Percentiles rank a stretch among this genome's conserved stretches.
phyloP scores from a whole-genome alignment of 169 alveolate species.

The Plasmodium relictum region DNA sequence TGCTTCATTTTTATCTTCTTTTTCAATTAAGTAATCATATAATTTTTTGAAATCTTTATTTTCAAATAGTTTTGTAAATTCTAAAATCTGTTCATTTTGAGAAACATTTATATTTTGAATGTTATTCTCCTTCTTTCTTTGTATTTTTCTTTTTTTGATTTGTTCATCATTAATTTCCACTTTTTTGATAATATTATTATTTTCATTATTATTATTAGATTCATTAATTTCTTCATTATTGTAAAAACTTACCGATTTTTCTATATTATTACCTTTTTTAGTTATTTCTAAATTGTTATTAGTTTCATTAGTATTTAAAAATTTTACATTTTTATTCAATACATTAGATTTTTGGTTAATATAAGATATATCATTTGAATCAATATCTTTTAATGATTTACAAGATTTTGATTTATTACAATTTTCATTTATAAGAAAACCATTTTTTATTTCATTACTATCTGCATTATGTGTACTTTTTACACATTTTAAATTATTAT shows the following conservation, averaged over 20 bases:
- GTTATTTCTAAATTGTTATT: too few species aligned
- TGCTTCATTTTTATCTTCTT: constrained; percentile 18
- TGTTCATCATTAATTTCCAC: neutral
- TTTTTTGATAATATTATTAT: neutral
- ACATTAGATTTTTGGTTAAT: too few species aligned
- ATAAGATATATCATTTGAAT: neutral
- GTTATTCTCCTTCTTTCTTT: neutral
- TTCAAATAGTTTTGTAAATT: constrained; percentile 28
- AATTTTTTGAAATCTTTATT: constrained; percentile 40
- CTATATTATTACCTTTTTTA: neutral
- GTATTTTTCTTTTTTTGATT: neutral
- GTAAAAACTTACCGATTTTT: too few species aligned
- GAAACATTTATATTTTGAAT: constrained; percentile 18
- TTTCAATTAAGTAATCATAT: constrained; percentile 35
- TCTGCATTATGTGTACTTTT: constrained; percentile 3
- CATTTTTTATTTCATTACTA: neutral
- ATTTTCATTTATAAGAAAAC: neutral
- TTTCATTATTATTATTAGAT: neutral
- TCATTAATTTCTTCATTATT: neutral
- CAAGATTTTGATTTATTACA: neutral
- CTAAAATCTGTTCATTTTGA: neutral
- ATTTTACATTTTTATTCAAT: neutral
- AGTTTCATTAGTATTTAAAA: too few species aligned
- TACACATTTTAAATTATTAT: constrained; percentile 24
- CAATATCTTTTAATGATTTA: constrained; percentile 28